These are phyloP conservation scores for Linderina pennispora DNA, from an alignment of 192 early-diverging fungal genomes.

Conservation along the genomic window DNA sequence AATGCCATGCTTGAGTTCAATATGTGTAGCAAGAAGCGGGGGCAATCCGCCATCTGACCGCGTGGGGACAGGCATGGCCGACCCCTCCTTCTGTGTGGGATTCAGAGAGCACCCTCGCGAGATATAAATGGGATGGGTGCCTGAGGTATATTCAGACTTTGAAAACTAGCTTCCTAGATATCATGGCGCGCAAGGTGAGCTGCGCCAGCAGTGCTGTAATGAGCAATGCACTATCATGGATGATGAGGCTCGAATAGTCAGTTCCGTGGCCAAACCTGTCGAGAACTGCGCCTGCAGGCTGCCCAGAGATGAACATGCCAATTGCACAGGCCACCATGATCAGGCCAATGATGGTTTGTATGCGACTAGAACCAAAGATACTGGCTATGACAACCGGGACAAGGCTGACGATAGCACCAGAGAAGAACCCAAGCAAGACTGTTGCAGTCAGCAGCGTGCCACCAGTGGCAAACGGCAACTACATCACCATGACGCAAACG, in stretches of 20 bases:
- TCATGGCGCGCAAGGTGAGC: neutral
- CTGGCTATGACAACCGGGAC: constrained; percentile 30
- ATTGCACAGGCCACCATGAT: constrained; percentile 18
- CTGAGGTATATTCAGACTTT: too few species aligned
- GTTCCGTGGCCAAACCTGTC: constrained; percentile 17
- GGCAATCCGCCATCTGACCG: too few species aligned
- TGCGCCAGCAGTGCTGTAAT: neutral
- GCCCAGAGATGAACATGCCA: constrained; percentile 16
- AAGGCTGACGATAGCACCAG: constrained; percentile 26
- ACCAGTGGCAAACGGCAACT: constrained; percentile 18
- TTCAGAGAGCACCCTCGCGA: too few species aligned
- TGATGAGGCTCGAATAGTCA: constrained; percentile 15
- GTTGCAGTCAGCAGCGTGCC: constrained; percentile 14
- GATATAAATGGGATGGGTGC: too few species aligned
- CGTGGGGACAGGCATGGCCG: too few species aligned
- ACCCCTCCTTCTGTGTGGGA: too few species aligned
- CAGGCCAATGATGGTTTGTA: constrained; percentile 28
- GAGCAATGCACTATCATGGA: constrained; percentile 21
- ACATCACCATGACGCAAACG: constrained; percentile 23
- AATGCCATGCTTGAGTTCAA: too few species aligned
- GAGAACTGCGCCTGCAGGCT: constrained; percentile 19
- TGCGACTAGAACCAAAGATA: constrained; percentile 19
- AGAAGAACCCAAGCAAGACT: constrained; percentile 26
- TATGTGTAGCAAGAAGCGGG: too few species aligned
- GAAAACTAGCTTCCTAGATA: constrained; percentile 4